Base-by-base conservation (phyloP, 2,329 filamentous ascomycete genomes). In the Pyrenophora teres region DNA sequence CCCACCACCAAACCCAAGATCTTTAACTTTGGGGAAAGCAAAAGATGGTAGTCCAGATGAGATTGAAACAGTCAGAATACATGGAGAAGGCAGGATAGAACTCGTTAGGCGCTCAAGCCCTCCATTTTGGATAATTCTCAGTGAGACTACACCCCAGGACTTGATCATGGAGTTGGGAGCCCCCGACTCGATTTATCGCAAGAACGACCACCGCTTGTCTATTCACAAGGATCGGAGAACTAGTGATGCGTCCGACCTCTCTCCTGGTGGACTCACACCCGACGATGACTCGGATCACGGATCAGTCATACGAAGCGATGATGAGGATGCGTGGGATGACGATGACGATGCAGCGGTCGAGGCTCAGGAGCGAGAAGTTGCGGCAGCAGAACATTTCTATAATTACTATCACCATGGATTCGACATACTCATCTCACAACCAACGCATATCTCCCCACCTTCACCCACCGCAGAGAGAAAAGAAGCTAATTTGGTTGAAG, bases 341-440 rank as follows among this genome's bases (percentile, higher is more conserved):
- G 77, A 78, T 16, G 68, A 73, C 2, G 68, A 68, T 9, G 68
- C 65, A 12, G 70, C 64, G 13, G 85, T 86, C 1, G 83, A 86
- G 50, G 79, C 81, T 18, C 88, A 89, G 21, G 81, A 81, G 18
- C 82, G 74, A 6, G 78, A 80, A 86, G 44, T 70, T 61, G 86
- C 74, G 3, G 83, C 86, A 1, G 83, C 85, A 3, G 90, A 95
- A 69, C 75, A 79, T 32, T 99, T 97, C 71, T 97, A 94, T 76
- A 97, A 97, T 72, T 99, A 99, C 72, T 99, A 97, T 70, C 88
- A 93, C 60, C 87, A 96, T 56, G 94, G 94, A 1, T 95, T 99
- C 68, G 94, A 99, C 72, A 83, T 97, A 8, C 81, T 97, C 4
- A 83, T 99, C n/a, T 96, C 93, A 0, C 85, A 86, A 25, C 88